A percentile compares a stretch with the other conserved stretches of the same genome.
phyloP scores from a whole-genome alignment of 768 basidiomycete genomes.

The Coprinopsis strossmayeri region DNA sequence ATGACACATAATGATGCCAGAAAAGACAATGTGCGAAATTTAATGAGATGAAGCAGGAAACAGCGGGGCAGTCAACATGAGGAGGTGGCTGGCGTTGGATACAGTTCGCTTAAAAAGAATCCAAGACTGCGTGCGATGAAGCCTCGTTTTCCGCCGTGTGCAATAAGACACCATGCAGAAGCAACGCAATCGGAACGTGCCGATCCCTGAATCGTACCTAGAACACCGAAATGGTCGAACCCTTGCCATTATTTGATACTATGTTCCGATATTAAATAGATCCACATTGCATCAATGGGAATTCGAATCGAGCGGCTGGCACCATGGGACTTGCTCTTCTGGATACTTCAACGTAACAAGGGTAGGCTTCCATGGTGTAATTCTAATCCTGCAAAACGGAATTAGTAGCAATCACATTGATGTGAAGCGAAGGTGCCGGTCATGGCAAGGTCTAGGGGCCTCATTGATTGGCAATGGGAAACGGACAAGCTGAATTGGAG shows the following conservation, averaged over 20 bases:
- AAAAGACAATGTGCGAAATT: conserved; percentile 8
- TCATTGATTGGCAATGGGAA: neutral
- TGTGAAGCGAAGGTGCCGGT: neutral
- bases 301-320: neutral
- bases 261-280: conserved; percentile 8
- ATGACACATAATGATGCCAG: conserved; percentile 52
- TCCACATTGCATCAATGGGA: neutral
- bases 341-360: conserved; percentile 6
- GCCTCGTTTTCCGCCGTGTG: conserved; percentile 33
- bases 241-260: conserved; percentile 7
- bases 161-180: conserved; percentile 20
- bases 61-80: conserved; percentile 19
- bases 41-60: conserved; percentile 16
- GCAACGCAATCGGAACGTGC: conserved; percentile 36
- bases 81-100: conserved; percentile 14
- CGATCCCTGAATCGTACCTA: conserved; percentile 11
- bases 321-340: neutral
- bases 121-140: conserved; percentile 32
- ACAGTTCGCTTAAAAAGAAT: conserved; percentile 11
- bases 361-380: neutral
- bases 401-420: neutral
- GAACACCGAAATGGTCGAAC: conserved; percentile 7
- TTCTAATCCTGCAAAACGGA: neutral
- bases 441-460: neutral
- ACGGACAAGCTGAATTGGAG: neutral